A percentile compares a stretch with the other conserved stretches of the same genome.
Conservation (phyloP, 495 filamentous ascomycete species). For the Chaetomium cochliodes region DNA sequence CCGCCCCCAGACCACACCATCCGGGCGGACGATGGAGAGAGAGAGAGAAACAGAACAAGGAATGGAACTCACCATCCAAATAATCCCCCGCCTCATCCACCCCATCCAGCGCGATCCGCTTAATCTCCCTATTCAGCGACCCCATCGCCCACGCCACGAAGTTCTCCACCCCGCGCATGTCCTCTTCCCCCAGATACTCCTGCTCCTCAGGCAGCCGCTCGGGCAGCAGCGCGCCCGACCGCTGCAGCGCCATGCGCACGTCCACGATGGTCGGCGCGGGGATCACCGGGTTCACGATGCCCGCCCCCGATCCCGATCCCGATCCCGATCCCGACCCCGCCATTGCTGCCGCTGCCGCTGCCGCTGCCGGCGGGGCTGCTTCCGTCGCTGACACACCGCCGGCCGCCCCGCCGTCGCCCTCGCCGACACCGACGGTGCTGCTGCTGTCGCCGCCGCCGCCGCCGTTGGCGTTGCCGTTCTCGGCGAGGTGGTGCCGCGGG, state of each 20-base stretch:
- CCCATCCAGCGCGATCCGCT: constrained; percentile 55
- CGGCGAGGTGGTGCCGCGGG: neutral
- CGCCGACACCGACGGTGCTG: neutral
- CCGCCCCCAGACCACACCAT: no score
- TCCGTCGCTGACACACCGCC: no score
- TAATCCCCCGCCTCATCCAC: constrained; percentile 62
- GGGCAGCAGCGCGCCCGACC: constrained; percentile 67
- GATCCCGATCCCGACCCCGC: neutral
- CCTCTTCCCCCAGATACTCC: constrained; percentile 54
- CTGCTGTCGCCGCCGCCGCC: constrained; percentile 1
- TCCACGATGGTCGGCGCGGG: constrained; percentile 62
- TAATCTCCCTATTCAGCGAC: constrained; percentile 66
- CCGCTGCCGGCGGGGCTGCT: no score
- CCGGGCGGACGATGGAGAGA: no score
- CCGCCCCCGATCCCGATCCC: no score
- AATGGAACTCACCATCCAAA: constrained; percentile 54
- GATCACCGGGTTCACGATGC: constrained; percentile 14
- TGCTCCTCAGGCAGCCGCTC: constrained; percentile 46
- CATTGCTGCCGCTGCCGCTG: neutral
- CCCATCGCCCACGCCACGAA: constrained; percentile 75
- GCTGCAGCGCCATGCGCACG: constrained; percentile 76
- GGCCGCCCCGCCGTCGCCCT: neutral
- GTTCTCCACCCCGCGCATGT: constrained; percentile 67
- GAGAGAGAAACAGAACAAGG: no score
- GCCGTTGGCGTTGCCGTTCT: neutral